Percentiles rank a stretch among this genome's conserved stretches.
phyloP scores from a whole-genome alignment of 2,329 filamentous ascomycete genomes.

The Beauveria brongniartii region DNA sequence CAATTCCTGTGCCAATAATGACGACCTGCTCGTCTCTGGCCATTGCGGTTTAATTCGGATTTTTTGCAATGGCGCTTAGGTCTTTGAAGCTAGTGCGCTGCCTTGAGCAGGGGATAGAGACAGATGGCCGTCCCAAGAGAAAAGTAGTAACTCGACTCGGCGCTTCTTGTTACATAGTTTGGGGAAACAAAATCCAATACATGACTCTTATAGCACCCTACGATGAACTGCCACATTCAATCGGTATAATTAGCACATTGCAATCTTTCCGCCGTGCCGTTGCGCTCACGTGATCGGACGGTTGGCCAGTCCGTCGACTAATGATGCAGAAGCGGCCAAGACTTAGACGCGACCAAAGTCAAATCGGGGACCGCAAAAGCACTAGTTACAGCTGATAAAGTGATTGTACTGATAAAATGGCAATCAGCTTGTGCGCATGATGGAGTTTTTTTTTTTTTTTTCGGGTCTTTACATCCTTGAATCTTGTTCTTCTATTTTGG shows the following conservation, averaged over 20 bases:
- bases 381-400: too few species aligned
- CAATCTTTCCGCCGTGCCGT: not conserved
- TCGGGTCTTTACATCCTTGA: too few species aligned
- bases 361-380: not conserved
- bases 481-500: too few species aligned
- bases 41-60: conserved; percentile 21
- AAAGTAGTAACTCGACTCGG: not conserved
- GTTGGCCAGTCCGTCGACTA: not conserved
- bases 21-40: conserved; percentile 37
- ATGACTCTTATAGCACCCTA: conserved; percentile 1
- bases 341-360: not conserved
- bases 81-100: not conserved
- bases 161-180: not conserved
- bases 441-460: too few species aligned
- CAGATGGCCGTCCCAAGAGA: not conserved
- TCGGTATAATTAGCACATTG: not conserved
- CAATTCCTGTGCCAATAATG: conserved; percentile 57
- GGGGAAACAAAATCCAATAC: not conserved
- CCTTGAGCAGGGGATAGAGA: not conserved
- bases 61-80: not conserved
- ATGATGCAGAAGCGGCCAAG: not conserved
- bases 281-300: conserved; percentile 14
- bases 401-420: too few species aligned
- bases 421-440: too few species aligned
- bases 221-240: not conserved